A percentile compares a stretch with the other conserved stretches of the same genome.
These are phyloP conservation scores for Suillus subluteus DNA, from an alignment of 768 basidiomycete species.

Conservation along the genomic window DNA sequence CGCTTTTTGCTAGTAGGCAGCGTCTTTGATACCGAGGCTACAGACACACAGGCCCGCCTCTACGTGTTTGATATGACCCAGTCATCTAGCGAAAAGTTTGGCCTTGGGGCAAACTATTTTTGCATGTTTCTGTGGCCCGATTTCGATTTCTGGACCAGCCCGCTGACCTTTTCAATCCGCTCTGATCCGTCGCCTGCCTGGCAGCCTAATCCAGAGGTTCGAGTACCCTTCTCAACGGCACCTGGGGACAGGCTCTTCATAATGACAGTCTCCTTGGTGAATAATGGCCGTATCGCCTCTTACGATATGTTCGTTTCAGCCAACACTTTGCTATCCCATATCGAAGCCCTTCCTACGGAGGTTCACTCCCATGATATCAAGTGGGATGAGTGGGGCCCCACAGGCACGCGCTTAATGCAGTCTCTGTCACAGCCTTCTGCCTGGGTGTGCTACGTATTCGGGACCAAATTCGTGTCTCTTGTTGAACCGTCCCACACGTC, in stretches of 20 bases:
- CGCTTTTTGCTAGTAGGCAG: conserved; percentile 41
- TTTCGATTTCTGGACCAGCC: conserved; percentile 30
- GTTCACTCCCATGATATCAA: conserved; percentile 28
- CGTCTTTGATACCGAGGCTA: conserved; percentile 27
- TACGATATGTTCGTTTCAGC: conserved; percentile 49
- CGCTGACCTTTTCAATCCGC: conserved; percentile 46
- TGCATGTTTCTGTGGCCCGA: conserved; percentile 48
- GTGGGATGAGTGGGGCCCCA: conserved; percentile 60
- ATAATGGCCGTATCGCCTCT: conserved; percentile 27
- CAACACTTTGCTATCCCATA: conserved; percentile 35
- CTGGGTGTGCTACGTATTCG: conserved; percentile 67
- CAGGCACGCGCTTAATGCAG: conserved; percentile 46
- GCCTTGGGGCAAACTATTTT: conserved; percentile 34
- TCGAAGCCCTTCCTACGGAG: conserved; percentile 23
- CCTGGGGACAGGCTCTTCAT: conserved; percentile 48
- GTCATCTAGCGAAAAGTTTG: conserved; percentile 31
- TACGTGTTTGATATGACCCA: conserved; percentile 46
- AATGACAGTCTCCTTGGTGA: conserved; percentile 45
- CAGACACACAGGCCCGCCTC: conserved; percentile 29
- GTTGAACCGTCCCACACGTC: conserved; percentile 11
- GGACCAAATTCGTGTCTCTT: conserved; percentile 45
- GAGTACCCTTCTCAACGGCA: conserved; percentile 52
- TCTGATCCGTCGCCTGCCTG: conserved; percentile 58
- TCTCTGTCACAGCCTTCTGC: conserved; percentile 40
- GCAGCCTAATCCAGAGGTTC: conserved; percentile 36